Percentiles rank a stretch among this genome's conserved stretches.
Evolutionary conservation across 371 early-diverging fungal species (phyloP).

Genomic region (Spiromyces aspiralis): DNA sequence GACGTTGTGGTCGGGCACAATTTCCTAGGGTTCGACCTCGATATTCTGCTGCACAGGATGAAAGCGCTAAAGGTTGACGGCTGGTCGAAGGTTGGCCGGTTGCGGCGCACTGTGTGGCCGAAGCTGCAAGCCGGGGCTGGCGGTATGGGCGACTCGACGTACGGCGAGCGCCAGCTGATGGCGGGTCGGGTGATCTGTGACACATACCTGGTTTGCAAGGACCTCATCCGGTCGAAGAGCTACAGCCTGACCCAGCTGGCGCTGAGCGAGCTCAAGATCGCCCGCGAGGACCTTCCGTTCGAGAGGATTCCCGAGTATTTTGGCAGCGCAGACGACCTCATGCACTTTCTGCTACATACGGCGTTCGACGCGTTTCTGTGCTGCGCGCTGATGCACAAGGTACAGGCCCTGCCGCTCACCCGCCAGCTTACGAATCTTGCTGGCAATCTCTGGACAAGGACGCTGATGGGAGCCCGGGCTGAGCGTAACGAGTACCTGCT

Average conservation of each 20-base stretch:
- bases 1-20: slow-evolving; percentile 97
- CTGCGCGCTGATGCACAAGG: slow-evolving; percentile 62
- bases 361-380: slow-evolving; percentile 74
- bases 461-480: slow-evolving; percentile 86
- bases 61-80: slow-evolving; percentile 47
- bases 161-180: slow-evolving; percentile 42
- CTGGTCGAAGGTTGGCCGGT: slow-evolving; percentile 73
- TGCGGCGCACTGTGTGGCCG: slow-evolving; percentile 51
- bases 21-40: slow-evolving; percentile 82
- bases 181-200: slow-evolving; percentile 92
- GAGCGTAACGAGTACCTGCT: slow-evolving; percentile 97
- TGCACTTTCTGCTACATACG: slow-evolving; percentile 58
- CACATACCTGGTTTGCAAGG: slow-evolving; percentile 81
- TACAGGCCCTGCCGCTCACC: slow-evolving; percentile 88
- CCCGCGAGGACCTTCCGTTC: slow-evolving; percentile 74
- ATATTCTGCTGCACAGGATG: slow-evolving; percentile 87
- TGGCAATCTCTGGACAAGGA: slow-evolving; percentile 89
- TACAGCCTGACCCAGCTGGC: slow-evolving; percentile 72
- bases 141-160: slow-evolving; percentile 56
- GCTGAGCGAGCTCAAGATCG: slow-evolving; percentile 52
- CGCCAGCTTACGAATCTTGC: slow-evolving; percentile 84
- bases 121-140: slow-evolving; percentile 44
- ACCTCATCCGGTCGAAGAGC: slow-evolving; percentile 68
- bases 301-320: slow-evolving; percentile 57
- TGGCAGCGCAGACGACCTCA: slow-evolving; percentile 36